Percentiles rank a stretch among this genome's conserved stretches.
Conservation (phyloP, 202 grass and related monocot species). For the Setaria viridis region DNA sequence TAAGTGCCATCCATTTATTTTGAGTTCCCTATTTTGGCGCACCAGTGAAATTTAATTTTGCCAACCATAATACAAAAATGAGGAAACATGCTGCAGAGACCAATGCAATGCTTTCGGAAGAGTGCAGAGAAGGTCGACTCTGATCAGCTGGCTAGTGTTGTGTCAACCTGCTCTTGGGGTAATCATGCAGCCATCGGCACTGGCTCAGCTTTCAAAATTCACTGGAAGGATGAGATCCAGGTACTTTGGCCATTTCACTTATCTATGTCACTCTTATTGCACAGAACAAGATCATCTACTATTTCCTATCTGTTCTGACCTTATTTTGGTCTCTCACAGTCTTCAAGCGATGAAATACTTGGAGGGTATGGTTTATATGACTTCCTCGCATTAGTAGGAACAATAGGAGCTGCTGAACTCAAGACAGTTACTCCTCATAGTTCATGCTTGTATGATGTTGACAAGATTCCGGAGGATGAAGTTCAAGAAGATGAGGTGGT, state of each 20-base stretch:
- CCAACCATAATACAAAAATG: slow-evolving; percentile 15
- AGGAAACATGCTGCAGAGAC: slow-evolving; percentile 56
- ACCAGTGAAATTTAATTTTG: not conserved
- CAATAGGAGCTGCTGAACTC: slow-evolving; percentile 45
- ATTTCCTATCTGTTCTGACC: slow-evolving; percentile 30
- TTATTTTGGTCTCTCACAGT: slow-evolving; percentile 45
- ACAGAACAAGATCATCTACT: not conserved
- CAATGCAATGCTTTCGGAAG: slow-evolving; percentile 77
- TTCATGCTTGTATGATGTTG: slow-evolving; percentile 73
- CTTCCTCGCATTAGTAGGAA: slow-evolving; percentile 53
- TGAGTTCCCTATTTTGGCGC: slow-evolving; percentile 25
- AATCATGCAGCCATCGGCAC: slow-evolving; percentile 66
- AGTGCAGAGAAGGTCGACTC: slow-evolving; percentile 68
- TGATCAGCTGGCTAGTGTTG: slow-evolving; percentile 69
- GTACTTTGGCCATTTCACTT: slow-evolving; percentile 43
- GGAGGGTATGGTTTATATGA: slow-evolving; percentile 67
- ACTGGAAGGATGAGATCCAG: slow-evolving; percentile 66
- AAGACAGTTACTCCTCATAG: slow-evolving; percentile 20
- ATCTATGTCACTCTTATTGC: slow-evolving; percentile 5
- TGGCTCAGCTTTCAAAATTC: slow-evolving; percentile 78
- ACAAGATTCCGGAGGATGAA: slow-evolving; percentile 56
- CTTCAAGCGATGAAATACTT: slow-evolving; percentile 45
- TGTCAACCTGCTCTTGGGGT: slow-evolving; percentile 88
- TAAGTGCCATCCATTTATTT: slow-evolving; percentile 54
- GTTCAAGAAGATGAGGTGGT: slow-evolving; percentile 47